A percentile compares a stretch with the other conserved stretches of the same genome.
Conservation (phyloP, 768 basidiomycete species). For the Tulasnella sp. region DNA sequence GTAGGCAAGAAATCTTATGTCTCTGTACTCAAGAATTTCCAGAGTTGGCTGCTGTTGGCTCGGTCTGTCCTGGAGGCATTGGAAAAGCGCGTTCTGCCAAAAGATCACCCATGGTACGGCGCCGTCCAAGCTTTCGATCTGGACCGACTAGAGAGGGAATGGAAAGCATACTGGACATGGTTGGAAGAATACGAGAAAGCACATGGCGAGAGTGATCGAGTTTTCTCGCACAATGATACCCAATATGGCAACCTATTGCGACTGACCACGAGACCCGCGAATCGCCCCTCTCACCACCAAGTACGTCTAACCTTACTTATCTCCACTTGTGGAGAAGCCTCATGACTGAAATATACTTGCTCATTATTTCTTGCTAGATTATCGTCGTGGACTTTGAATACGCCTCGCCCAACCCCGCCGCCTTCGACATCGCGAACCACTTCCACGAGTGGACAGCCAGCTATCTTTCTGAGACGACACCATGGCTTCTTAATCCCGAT, state of each 20-base stretch:
- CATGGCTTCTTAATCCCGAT: slow-evolving; percentile 64
- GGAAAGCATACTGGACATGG: slow-evolving; percentile 74
- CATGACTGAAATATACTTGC: neutral
- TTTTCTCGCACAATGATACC: slow-evolving; percentile 92
- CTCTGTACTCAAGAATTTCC: slow-evolving; percentile 67
- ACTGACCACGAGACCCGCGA: slow-evolving; percentile 60
- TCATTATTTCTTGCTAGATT: slow-evolving; percentile 56
- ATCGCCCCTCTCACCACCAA: slow-evolving; percentile 74
- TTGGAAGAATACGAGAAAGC: slow-evolving; percentile 61
- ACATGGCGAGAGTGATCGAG: slow-evolving; percentile 63
- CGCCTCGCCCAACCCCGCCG: slow-evolving; percentile 86
- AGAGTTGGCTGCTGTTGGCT: slow-evolving; percentile 71
- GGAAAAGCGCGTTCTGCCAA: slow-evolving; percentile 34
- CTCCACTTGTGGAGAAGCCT: neutral
- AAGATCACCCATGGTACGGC: slow-evolving; percentile 34
- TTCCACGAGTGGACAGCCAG: slow-evolving; percentile 97
- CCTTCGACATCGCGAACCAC: slow-evolving; percentile 95
- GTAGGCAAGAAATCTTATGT: slow-evolving; percentile 50
- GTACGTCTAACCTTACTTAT: slow-evolving; percentile 48
- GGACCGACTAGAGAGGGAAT: slow-evolving; percentile 61
- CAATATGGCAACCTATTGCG: slow-evolving; percentile 93
- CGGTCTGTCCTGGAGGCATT: slow-evolving; percentile 68
- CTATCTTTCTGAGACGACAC: slow-evolving; percentile 68
- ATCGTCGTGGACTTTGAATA: slow-evolving; percentile 99
- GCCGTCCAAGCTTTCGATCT: slow-evolving; percentile 60